Conservation (phyloP, 805 yeast genomes). For the Clavispora phyllophila region DNA sequence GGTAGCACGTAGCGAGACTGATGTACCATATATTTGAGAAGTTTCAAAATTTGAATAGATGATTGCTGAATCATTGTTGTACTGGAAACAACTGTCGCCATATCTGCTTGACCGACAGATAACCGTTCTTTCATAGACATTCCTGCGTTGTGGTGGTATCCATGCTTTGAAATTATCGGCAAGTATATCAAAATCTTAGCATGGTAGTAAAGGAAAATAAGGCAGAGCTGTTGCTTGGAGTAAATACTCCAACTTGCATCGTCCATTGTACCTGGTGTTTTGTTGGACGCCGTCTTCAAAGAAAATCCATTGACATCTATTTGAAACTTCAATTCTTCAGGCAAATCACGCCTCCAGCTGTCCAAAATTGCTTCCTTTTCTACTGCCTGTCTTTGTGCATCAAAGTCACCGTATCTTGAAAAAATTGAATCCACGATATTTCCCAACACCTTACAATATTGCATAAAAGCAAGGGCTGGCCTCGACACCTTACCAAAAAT, state of each 20-base stretch:
- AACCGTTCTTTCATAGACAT: constrained; percentile 33
- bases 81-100: constrained; percentile 40
- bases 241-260: constrained; percentile 21
- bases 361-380: constrained; percentile 64
- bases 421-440: constrained; percentile 66
- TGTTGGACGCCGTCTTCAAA: constrained; percentile 17
- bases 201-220: constrained; percentile 44
- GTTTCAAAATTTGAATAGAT: constrained; percentile 52
- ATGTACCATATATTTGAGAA: constrained; percentile 38
- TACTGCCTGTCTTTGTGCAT: constrained; percentile 24
- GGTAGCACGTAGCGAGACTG: constrained; percentile 48
- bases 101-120: constrained; percentile 32
- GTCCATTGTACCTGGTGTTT: constrained; percentile 16
- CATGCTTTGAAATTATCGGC: constrained; percentile 38
- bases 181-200: constrained; percentile 39
- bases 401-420: constrained; percentile 44
- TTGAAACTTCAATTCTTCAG: constrained; percentile 56
- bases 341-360: constrained; percentile 71
- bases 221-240: constrained; percentile 45
- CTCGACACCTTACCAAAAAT: constrained; percentile 68
- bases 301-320: constrained; percentile 55
- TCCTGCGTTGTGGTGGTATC: constrained; percentile 39
- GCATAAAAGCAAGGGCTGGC: constrained; percentile 58
- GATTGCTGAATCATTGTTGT: constrained; percentile 67
- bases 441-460: constrained; percentile 70